A percentile compares a stretch with the other conserved stretches of the same genome.
Conservation (phyloP, 1,284 basidiomycete genomes). For the Hypsizygus ulmarius region DNA sequence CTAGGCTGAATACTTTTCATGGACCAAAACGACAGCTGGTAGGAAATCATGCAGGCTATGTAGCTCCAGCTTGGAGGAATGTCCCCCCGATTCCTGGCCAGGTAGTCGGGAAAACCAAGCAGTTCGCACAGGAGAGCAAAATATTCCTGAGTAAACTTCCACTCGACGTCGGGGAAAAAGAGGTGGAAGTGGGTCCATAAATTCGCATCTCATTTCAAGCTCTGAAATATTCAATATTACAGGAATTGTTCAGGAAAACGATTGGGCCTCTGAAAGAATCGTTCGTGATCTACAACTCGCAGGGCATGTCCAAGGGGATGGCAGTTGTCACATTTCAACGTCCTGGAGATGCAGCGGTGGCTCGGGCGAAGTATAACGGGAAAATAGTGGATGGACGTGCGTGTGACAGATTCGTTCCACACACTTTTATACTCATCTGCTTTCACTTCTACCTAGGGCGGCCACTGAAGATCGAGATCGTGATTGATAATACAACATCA, state of each 20-base stretch:
- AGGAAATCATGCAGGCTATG: conserved; percentile 51
- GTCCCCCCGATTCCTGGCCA: conserved; percentile 13
- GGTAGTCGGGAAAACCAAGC: conserved; percentile 32
- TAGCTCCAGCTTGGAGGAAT: conserved; percentile 58
- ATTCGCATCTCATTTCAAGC: neutral
- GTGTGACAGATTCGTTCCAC: conserved; percentile 27
- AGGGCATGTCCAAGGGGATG: conserved; percentile 73
- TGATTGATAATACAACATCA: conserved; percentile 41
- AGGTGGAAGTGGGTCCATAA: conserved; percentile 57
- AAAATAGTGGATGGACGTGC: conserved; percentile 74
- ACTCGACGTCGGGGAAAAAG: conserved; percentile 61
- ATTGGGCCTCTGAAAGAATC: conserved; percentile 68
- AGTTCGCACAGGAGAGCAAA: conserved; percentile 52
- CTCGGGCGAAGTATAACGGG: conserved; percentile 65
- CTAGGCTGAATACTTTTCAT: conserved; percentile 49
- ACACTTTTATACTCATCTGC: neutral
- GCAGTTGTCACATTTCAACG: conserved; percentile 66
- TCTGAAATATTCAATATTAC: conserved; percentile 6
- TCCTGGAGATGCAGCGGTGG: conserved; percentile 55
- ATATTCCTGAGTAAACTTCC: conserved; percentile 71
- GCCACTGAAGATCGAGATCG: conserved; percentile 67
- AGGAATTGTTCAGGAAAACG: conserved; percentile 74
- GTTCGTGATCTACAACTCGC: conserved; percentile 69
- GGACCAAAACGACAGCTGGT: conserved; percentile 54
- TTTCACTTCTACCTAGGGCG: conserved; percentile 40